A percentile compares a stretch with the other conserved stretches of the same genome.
These are phyloP conservation scores for Amanita fuliginea DNA, from an alignment of 768 basidiomycete genomes.

Conservation along the genomic window DNA sequence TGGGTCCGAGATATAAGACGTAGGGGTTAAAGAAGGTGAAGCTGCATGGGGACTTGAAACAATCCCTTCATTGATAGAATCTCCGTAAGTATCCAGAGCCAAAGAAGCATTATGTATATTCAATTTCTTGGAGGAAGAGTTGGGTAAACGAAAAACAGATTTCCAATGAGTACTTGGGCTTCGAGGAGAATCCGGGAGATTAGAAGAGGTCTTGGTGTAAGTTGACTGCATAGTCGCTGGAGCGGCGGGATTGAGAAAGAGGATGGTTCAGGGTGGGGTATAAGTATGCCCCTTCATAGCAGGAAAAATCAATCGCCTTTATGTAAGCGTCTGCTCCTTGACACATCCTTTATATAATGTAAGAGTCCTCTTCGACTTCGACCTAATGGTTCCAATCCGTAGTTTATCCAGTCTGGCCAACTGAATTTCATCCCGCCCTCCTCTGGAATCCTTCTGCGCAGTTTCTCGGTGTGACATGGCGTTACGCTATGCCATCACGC, in stretches of 20 bases:
- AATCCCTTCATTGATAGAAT: slow-evolving; percentile 19
- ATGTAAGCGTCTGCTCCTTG: slow-evolving; percentile 14
- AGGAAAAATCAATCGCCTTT: slow-evolving; percentile 18
- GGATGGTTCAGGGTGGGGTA: slow-evolving; percentile 7
- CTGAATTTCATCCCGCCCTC: neutral
- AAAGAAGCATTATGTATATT: slow-evolving; percentile 29
- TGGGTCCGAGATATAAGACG: slow-evolving; percentile 45
- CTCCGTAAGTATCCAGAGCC: slow-evolving; percentile 37
- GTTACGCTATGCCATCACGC: neutral
- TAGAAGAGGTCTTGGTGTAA: slow-evolving; percentile 11
- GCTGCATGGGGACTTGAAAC: slow-evolving; percentile 29
- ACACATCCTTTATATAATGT: neutral
- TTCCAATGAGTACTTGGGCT: slow-evolving; percentile 46
- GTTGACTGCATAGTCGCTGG: slow-evolving; percentile 11
- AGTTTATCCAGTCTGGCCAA: neutral
- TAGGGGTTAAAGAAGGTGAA: slow-evolving; percentile 41
- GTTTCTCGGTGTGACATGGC: neutral
- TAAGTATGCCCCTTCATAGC: slow-evolving; percentile 13
- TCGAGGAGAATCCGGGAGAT: slow-evolving; percentile 18
- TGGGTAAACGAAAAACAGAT: slow-evolving; percentile 63
- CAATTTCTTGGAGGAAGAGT: slow-evolving; percentile 51
- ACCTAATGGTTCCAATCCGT: neutral
- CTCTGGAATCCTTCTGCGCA: neutral
- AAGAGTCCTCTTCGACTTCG: neutral
- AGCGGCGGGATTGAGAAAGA: slow-evolving; percentile 10